Evolutionary conservation across 331 rosid genomes (phyloP).

Genomic region (Dryas integrifolia): DNA sequence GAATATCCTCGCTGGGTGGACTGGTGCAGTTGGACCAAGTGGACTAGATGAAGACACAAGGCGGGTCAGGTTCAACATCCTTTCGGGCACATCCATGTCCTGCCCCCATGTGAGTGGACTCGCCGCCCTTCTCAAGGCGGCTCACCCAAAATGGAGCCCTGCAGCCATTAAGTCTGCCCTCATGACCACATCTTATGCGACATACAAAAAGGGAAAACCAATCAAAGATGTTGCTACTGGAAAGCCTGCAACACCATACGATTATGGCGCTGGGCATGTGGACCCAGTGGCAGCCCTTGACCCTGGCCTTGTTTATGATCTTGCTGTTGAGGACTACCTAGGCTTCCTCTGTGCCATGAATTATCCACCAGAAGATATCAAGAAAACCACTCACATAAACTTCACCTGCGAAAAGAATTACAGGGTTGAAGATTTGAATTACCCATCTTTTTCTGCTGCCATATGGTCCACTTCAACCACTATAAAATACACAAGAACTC

Average conservation of each 20-base stretch:
- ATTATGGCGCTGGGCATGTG: conserved; percentile 74
- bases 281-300: conserved; percentile 65
- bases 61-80: conserved; percentile 52
- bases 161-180: conserved; percentile 73
- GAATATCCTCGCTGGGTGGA: conserved; percentile 74
- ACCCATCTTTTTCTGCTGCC: conserved; percentile 66
- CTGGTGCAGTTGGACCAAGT: conserved; percentile 50
- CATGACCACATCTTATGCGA: conserved; percentile 75
- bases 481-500: conserved; percentile 49
- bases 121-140: conserved; percentile 65
- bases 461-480: conserved; percentile 19
- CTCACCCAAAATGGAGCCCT: conserved; percentile 77
- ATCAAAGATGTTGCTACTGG: conserved; percentile 50
- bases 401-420: conserved; percentile 49
- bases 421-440: conserved; percentile 57
- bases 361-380: conserved; percentile 42
- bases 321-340: conserved; percentile 52
- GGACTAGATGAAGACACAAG: conserved; percentile 41
- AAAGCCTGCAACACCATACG: conserved; percentile 55
- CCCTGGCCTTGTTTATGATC: conserved; percentile 66
- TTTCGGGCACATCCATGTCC: conserved; percentile 81
- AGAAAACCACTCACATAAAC: conserved; percentile 38
- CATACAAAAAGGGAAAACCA: conserved; percentile 53
- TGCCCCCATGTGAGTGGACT: conserved; percentile 80
- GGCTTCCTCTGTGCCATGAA: conserved; percentile 63